Percentiles rank a stretch among this genome's conserved stretches.
Evolutionary conservation across 345 rosid species (phyloP).

Genomic region (Linum lewisii): DNA sequence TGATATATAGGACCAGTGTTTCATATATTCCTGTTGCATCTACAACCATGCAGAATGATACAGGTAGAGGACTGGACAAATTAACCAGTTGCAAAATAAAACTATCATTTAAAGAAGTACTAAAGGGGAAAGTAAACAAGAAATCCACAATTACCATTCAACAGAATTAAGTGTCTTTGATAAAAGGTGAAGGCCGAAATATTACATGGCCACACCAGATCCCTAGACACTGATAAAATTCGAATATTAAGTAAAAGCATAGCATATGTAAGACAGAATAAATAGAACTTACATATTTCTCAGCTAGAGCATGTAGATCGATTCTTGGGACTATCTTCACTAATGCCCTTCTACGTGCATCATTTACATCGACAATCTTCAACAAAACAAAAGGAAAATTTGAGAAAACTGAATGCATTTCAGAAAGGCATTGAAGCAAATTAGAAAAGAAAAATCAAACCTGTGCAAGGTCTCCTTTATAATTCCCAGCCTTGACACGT

Average conservation of each 20-base stretch:
- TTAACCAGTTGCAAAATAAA: not conserved
- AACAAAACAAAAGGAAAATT: slow-evolving; percentile 15
- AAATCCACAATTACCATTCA: not conserved
- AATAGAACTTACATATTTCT: slow-evolving; percentile 49
- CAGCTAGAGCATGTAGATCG: slow-evolving; percentile 66
- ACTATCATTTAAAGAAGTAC: not conserved
- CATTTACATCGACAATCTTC: slow-evolving; percentile 77
- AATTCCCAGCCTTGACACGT: slow-evolving; percentile 77
- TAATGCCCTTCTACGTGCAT: slow-evolving; percentile 50
- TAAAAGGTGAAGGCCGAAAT: not conserved
- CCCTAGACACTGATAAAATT: too few species aligned
- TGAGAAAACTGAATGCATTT: not conserved
- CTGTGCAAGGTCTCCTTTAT: slow-evolving; percentile 93
- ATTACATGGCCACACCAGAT: not conserved
- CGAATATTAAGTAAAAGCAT: not conserved
- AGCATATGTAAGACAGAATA: not conserved
- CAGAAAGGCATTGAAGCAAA: slow-evolving; percentile 9
- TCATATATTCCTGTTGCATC: not conserved
- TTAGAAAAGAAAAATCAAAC: slow-evolving; percentile 20
- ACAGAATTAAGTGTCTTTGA: not conserved
- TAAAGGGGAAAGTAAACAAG: not conserved
- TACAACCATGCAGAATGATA: not conserved
- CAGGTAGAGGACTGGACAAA: not conserved
- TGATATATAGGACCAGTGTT: not conserved
- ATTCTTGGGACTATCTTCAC: slow-evolving; percentile 91